Evolutionary conservation across 2,329 filamentous ascomycete genomes (phyloP), one percentile per base, ranked within the genome.

Genomic region (Fusarium falciforme): DNA sequence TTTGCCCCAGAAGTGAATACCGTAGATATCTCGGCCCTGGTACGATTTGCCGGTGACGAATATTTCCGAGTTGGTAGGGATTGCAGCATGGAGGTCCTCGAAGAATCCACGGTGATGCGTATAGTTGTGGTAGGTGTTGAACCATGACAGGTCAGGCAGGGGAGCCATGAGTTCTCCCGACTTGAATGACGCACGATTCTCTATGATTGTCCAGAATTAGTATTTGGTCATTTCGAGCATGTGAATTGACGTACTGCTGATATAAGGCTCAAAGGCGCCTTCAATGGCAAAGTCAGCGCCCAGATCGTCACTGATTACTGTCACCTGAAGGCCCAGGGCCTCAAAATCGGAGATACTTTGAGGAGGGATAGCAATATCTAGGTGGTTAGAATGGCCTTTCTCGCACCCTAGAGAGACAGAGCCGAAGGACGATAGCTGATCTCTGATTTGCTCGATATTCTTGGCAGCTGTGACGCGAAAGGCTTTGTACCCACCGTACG

Each of bases 21-120:
- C 93, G 12, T 89, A 88, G 67, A 95, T 94, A 69, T 82, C 71
- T 33, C 85, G 83, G 6, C 86, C 87, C 59, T 87, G 78, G 40
- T 82, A 79, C 0, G 87, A 88, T 47, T 79, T 83, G 17, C 89
- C 89, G 9, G 85, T 81, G 10, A 81, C 83, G 44, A 90, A 82
- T 31, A 89, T 80, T 73, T 87, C 84, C 1, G 88, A 83, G 70
- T 87, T 85, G 36, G 70, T 71, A 6, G 86, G 81, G 72, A 86
- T 84, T 9, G 79, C 71, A 1, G 81, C 73, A 25, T 83, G 81
- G 12, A 90, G 78, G 58, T 87, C 84, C 1, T 80, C 77, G 60
- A 89, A 81, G 74, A 84, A 90, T 38, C 82, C 77, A 29, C 87
- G 71, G 74, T 90, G 88, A 63, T 89, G 86, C 7, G 80, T 80